Evolutionary conservation across 495 filamentous ascomycete species (phyloP), one percentile per base, ranked within the genome.

Genomic region (Podospora conica): DNA sequence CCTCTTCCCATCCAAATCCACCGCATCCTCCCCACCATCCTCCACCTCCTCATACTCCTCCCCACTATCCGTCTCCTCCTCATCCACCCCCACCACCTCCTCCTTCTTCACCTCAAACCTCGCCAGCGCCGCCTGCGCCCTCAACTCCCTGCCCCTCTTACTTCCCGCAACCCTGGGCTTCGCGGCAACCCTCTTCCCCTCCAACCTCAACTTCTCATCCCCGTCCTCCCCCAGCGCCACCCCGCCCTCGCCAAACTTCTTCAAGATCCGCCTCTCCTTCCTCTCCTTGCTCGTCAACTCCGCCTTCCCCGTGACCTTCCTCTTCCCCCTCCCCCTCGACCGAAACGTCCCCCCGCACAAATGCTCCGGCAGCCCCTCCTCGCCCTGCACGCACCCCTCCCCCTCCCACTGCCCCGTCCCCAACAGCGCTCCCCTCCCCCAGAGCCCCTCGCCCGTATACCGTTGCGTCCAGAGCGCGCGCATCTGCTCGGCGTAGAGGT

Each of bases 381-480:
- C 79, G 0, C 80, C 80, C 5, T 76, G 77, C 11, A 85, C 79
- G 7, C 40, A 48, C 6, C 73, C 77, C 55, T 86, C 81, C 23
- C 75, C 75, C 24, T 83, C 81, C 62, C 84, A 89, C 60, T 80
- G 74, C 8, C 87, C 89, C 3, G 83, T 86, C 58, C 81, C 69
- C 6, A 94, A 68, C 1, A 82, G 71, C 58, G 83, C 80, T 0
- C 91, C 91, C 21, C 83, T 72, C 3, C 89, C 88, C 91, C 91
- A 94, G 31, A 94, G 74, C 0, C 91, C 91, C 64, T 94, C 91
- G 0, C 91, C 91, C 0, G 85, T 88, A 66, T 90, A 94, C 3
- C 80, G 80, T 27, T 80, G 83, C 3, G 69, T 76, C 88, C 90
- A 91, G 10, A 93, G 71, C 3, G 31, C 79, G 58, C 83, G 79